These are phyloP conservation scores for Septoria linicola DNA, from an alignment of 2,329 filamentous ascomycete genomes.

Conservation along the genomic window DNA sequence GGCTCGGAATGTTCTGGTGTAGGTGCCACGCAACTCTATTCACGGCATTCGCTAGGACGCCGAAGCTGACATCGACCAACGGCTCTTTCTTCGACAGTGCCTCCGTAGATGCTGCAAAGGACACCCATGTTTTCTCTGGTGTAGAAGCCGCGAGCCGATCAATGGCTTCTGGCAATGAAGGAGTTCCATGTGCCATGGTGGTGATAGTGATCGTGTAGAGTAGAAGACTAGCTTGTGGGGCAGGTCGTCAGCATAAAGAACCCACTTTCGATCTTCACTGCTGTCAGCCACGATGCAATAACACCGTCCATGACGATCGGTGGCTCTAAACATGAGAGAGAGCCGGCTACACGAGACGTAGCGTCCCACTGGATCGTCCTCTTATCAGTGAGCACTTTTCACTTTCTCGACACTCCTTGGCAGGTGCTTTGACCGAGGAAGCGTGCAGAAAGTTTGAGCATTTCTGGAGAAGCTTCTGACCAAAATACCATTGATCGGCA, in stretches of 20 bases:
- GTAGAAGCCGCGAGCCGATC: neutral
- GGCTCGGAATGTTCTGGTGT: neutral
- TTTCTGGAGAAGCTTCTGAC: neutral
- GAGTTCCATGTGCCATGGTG: neutral
- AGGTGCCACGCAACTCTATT: constrained; percentile 18
- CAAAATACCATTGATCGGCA: neutral
- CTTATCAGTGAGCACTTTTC: neutral
- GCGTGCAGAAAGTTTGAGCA: neutral
- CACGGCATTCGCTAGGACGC: constrained; percentile 12
- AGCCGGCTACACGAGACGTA: neutral
- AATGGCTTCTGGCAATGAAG: neutral
- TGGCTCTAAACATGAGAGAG: neutral
- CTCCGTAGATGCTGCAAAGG: constrained; percentile 8
- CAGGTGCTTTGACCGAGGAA: neutral
- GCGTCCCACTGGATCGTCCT: neutral
- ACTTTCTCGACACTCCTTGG: no score
- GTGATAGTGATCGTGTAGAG: neutral
- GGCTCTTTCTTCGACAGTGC: constrained; percentile 5
- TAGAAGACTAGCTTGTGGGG: no score
- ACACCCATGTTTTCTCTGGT: constrained; percentile 8
- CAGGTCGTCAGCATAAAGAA: no score
- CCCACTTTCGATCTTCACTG: neutral
- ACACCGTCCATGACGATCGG: neutral
- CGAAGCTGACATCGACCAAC: constrained; percentile 1
- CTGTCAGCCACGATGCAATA: neutral